Evolutionary conservation across 148 eudicot species (phyloP).

Genomic region (Persicaria tinctoria): DNA sequence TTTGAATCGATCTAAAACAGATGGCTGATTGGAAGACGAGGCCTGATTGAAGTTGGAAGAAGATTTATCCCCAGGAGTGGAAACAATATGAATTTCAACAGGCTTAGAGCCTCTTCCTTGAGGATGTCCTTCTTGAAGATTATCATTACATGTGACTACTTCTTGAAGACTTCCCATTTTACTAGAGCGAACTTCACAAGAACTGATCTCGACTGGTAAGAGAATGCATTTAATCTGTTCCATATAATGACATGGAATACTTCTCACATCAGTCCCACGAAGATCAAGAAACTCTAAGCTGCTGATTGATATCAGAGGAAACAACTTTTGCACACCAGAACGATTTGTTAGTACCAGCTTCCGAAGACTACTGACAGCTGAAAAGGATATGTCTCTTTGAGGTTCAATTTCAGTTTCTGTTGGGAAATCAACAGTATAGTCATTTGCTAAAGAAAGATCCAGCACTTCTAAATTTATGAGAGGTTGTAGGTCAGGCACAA

Average conservation of each 20-base stretch:
- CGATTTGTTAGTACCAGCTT: not conserved
- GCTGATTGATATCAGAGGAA: not conserved
- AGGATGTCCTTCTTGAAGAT: not conserved
- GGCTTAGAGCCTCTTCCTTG: not conserved
- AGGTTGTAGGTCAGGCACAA: not conserved
- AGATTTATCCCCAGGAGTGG: not conserved
- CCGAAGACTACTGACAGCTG: not conserved
- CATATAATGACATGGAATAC: not conserved
- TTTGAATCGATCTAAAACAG: not conserved
- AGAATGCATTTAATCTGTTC: not conserved
- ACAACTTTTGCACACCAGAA: not conserved
- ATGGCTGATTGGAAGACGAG: not conserved
- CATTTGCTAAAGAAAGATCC: not conserved
- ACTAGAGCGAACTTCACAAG: not conserved
- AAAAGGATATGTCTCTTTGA: not conserved
- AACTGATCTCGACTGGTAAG: not conserved
- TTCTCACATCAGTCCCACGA: not conserved
- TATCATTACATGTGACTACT: not conserved
- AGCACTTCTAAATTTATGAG: not conserved
- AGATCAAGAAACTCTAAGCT: not conserved
- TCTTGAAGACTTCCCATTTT: not conserved
- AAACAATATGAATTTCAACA: constrained; percentile 5
- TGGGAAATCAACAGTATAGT: not conserved
- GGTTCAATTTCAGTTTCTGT: not conserved
- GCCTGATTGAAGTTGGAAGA: not conserved